phyloP scores from a whole-genome alignment of 2,329 filamentous ascomycete species.

The Aspergillus alliaceus region DNA sequence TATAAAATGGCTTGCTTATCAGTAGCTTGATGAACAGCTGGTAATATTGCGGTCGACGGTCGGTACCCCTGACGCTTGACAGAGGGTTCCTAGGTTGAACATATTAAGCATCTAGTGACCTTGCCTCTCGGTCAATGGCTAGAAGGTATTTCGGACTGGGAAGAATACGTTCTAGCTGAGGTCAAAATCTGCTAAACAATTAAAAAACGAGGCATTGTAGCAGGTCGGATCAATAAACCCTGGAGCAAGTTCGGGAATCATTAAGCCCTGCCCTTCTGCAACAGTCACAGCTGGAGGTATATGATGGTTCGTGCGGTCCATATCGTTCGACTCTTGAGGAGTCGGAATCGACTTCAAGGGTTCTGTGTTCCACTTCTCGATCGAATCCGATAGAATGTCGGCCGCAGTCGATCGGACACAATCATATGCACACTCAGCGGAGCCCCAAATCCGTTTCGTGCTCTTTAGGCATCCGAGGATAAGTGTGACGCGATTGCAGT shows the following conservation, averaged over 20 bases:
- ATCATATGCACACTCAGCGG: conserved; percentile 30
- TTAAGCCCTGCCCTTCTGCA: conserved; percentile 25
- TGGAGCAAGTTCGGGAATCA: conserved; percentile 26
- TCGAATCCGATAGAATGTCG: conserved; percentile 28
- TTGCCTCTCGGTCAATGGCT: no score
- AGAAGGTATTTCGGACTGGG: no score
- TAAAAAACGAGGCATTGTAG: conserved; percentile 31
- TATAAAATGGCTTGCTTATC: no score
- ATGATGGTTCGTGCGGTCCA: conserved; percentile 16
- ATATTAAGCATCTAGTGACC: no score
- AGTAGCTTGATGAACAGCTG: no score
- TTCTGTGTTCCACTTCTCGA: conserved; percentile 28
- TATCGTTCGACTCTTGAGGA: conserved; percentile 17
- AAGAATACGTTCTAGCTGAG: no score
- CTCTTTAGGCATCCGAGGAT: conserved; percentile 36
- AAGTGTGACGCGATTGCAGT: conserved; percentile 37
- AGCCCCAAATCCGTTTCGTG: conserved; percentile 29
- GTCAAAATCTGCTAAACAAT: conserved; percentile 27
- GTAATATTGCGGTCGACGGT: no score
- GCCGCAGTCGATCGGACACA: conserved; percentile 28
- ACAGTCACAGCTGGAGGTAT: conserved; percentile 13
- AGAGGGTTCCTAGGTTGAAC: no score
- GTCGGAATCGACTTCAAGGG: conserved; percentile 24
- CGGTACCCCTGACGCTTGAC: no score
- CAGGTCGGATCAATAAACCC: conserved; percentile 33